phyloP scores from a whole-genome alignment of 768 basidiomycete genomes.

The Glaciozyma antarctica region DNA sequence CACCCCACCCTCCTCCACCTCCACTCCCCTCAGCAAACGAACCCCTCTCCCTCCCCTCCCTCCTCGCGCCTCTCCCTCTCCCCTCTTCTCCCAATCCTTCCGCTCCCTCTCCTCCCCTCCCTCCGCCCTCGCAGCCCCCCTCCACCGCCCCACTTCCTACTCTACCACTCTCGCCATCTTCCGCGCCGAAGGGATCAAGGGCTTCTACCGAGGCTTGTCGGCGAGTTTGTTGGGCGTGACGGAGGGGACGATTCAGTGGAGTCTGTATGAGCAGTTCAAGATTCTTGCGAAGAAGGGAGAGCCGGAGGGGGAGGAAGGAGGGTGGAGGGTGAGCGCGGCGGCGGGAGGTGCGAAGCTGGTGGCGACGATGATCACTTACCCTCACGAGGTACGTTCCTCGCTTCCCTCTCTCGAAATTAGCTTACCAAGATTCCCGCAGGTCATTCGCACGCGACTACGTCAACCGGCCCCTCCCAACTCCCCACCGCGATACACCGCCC shows the following conservation, averaged over 20 bases:
- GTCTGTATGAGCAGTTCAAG: conserved; percentile 87
- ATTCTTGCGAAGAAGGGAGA: conserved; percentile 47
- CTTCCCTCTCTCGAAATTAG: background rate
- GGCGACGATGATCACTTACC: conserved; percentile 91
- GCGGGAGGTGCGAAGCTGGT: conserved; percentile 89
- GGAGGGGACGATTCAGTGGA: conserved; percentile 95
- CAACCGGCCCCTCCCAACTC: conserved; percentile 73
- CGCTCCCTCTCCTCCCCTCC: conserved; percentile 23
- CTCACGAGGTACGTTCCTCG: conserved; percentile 65
- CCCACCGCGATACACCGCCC: conserved; percentile 63
- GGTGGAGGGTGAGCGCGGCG: conserved; percentile 74
- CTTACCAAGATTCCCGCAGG: conserved; percentile 44
- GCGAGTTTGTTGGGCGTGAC: conserved; percentile 93
- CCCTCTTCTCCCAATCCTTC: conserved; percentile 29
- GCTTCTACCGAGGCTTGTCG: conserved; percentile 89
- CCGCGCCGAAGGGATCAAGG: conserved; percentile 67
- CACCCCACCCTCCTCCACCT: background rate
- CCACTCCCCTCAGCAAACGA: conserved; percentile 37
- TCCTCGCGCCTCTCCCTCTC: conserved; percentile 7
- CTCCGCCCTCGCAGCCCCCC: conserved; percentile 4
- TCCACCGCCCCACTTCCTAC: conserved; percentile 23
- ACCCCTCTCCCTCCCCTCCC: background rate
- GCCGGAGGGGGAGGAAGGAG: conserved; percentile 49
- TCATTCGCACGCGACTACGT: conserved; percentile 80
- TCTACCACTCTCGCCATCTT: conserved; percentile 58